Conservation (phyloP, 2,329 filamentous ascomycete genomes). For the Cylindrodendrum hubeiense region DNA sequence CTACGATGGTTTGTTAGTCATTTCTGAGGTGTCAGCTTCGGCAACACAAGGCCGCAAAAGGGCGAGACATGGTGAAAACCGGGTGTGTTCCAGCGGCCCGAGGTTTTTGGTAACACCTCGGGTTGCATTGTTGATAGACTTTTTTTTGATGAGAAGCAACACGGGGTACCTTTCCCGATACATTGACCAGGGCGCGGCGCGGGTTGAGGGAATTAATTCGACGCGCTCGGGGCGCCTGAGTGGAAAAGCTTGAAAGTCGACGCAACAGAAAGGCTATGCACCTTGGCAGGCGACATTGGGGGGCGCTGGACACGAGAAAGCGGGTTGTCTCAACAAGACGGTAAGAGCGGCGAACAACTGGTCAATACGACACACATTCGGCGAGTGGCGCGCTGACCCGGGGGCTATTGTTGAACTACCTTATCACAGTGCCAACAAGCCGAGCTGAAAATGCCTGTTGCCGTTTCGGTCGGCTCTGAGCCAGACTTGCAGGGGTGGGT, state of each 20-base stretch:
- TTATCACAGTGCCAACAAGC: conserved; percentile 21
- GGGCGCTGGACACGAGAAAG: conserved; percentile 12
- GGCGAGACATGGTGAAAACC: conserved; percentile 22
- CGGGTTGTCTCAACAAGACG: conserved; percentile 25
- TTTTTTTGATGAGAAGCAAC: conserved; percentile 2
- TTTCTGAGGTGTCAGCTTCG: conserved; percentile 22
- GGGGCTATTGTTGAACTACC: conserved; percentile 14
- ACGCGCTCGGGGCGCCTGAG: conserved; percentile 9
- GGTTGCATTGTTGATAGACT: conserved; percentile 5
- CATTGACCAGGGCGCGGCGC: neutral
- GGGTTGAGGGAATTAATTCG: conserved; percentile 21
- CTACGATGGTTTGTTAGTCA: conserved; percentile 11
- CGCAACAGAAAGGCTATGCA: conserved; percentile 18
- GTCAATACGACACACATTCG: conserved; percentile 19
- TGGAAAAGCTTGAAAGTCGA: conserved; percentile 15
- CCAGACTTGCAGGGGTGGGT: conserved; percentile 19
- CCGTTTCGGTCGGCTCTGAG: conserved; percentile 17
- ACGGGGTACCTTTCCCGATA: conserved; percentile 8
- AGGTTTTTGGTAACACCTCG: conserved; percentile 9
- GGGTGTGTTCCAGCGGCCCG: conserved; percentile 7
- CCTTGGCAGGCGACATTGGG: conserved; percentile 9
- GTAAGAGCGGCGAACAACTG: conserved; percentile 17
- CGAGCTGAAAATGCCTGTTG: conserved; percentile 19
- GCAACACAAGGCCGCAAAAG: conserved; percentile 8
- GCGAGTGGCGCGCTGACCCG: conserved; percentile 21